Evolutionary conservation across 768 basidiomycete genomes (phyloP).

Genomic region (Mycena chlorophos): DNA sequence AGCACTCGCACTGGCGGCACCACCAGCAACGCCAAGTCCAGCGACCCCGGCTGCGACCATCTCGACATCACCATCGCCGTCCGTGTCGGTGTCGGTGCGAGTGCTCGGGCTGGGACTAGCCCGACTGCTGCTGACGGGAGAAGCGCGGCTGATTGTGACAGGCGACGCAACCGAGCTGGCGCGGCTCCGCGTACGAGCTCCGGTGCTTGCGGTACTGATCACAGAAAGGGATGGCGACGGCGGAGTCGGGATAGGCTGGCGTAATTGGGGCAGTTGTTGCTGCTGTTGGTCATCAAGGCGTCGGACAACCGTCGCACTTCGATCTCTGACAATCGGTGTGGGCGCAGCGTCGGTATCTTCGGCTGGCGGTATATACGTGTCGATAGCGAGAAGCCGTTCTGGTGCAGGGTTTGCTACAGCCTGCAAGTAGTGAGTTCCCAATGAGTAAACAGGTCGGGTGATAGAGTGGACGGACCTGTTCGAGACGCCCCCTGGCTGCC

Average conservation of each 20-base stretch:
- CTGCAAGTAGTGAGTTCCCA: not conserved
- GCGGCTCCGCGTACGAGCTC: slow-evolving; percentile 13
- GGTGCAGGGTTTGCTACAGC: not conserved
- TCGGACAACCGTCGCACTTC: slow-evolving; percentile 21
- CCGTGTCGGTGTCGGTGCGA: slow-evolving; percentile 72
- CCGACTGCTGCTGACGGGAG: slow-evolving; percentile 19
- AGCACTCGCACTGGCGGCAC: slow-evolving; percentile 20
- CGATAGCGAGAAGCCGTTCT: slow-evolving; percentile 14
- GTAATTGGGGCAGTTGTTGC: too few relatives aligned
- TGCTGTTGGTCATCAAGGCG: slow-evolving; percentile 8
- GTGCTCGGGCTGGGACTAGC: slow-evolving; percentile 38
- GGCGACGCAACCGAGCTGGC: slow-evolving; percentile 5
- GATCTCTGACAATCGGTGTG: slow-evolving; percentile 19
- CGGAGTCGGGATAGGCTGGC: too few relatives aligned
- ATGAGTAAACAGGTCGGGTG: not conserved
- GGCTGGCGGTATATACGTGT: slow-evolving; percentile 5
- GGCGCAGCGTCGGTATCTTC: slow-evolving; percentile 12
- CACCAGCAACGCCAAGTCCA: slow-evolving; percentile 11
- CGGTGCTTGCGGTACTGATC: slow-evolving; percentile 12
- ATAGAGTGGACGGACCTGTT: slow-evolving; percentile 3
- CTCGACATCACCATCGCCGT: slow-evolving; percentile 62
- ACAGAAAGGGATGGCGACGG: slow-evolving; percentile 15
- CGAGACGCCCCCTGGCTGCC: slow-evolving; percentile 40
- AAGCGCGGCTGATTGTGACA: slow-evolving; percentile 11
- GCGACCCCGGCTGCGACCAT: slow-evolving; percentile 30